These are phyloP conservation scores for Dothideomycetidae sp. DNA, from an alignment of 2,329 filamentous ascomycete genomes.

Conservation along the genomic window DNA sequence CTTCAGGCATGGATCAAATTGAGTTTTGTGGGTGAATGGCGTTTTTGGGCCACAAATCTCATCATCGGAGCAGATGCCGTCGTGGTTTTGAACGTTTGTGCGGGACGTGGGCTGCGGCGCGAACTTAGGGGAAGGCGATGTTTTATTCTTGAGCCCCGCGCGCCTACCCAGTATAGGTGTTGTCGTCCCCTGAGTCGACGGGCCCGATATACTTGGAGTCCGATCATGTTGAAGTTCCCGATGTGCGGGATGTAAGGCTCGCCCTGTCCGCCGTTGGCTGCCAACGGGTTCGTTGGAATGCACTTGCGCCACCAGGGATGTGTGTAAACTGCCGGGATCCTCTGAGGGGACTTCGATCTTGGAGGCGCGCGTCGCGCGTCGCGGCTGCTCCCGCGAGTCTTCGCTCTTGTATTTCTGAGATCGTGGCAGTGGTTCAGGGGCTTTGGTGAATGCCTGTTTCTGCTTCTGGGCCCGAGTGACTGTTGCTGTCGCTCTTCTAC, in stretches of 20 bases:
- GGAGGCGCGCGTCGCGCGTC: neutral
- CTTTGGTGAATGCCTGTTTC: conserved; percentile 1
- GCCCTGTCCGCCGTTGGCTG: neutral
- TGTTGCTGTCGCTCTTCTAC: neutral
- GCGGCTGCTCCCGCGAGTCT: neutral
- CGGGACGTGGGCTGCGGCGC: neutral
- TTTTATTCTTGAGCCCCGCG: too few species aligned
- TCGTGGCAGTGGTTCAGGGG: neutral
- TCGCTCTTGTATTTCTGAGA: neutral
- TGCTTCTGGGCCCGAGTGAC: neutral
- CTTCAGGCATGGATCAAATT: neutral
- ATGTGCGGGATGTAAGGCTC: neutral
- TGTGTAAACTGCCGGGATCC: too few species aligned
- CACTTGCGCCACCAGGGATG: too few species aligned
- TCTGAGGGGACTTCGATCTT: too few species aligned
- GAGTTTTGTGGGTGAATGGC: conserved; percentile 7
- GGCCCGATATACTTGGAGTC: neutral
- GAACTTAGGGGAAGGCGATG: too few species aligned
- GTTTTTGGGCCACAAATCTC: conserved; percentile 13
- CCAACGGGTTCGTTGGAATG: neutral
- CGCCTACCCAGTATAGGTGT: too few species aligned
- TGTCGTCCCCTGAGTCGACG: conserved; percentile 3
- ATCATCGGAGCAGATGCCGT: conserved; percentile 10
- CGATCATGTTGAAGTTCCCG: conserved; percentile 2
- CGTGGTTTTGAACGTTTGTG: neutral